phyloP scores from a whole-genome alignment of 2,329 filamentous ascomycete genomes.

The Cercospora janseana region DNA sequence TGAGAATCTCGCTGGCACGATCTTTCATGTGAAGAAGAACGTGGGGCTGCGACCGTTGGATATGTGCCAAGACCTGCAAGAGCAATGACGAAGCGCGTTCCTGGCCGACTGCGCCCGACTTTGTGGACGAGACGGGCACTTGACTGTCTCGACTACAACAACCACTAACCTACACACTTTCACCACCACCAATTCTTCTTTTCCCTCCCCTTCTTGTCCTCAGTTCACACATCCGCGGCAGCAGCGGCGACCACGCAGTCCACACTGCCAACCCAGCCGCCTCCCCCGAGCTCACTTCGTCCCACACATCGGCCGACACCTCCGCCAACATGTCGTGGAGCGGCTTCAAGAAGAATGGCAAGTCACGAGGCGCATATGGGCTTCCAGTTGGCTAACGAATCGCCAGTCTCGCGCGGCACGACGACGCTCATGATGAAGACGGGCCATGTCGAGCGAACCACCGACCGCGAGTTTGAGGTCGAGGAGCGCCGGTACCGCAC shows the following conservation, averaged over 20 bases:
- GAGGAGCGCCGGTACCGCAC: slow-evolving; percentile 90
- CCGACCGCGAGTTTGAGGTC: slow-evolving; percentile 97
- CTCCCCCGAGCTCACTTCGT: background rate
- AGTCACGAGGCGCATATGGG: background rate
- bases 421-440: slow-evolving; percentile 99
- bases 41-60: background rate
- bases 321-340: slow-evolving; percentile 61
- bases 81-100: background rate
- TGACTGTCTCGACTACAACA: background rate
- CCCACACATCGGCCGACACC: background rate
- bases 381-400: slow-evolving; percentile 58
- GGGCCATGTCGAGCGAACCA: slow-evolving; percentile 96
- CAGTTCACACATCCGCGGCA: background rate
- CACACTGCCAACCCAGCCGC: background rate
- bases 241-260: slow-evolving; percentile 1
- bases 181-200: background rate
- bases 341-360: slow-evolving; percentile 41
- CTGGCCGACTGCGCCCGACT: slow-evolving; percentile 7
- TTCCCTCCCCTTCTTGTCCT: background rate
- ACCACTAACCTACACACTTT: background rate
- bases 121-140: background rate
- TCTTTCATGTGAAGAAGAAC: slow-evolving; percentile 16
- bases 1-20: background rate
- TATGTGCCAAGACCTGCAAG: slow-evolving; percentile 1
- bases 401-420: slow-evolving; percentile 98